Base-by-base conservation (phyloP, 2,329 filamentous ascomycete genomes). In the Paraconiothyrium brasiliense region DNA sequence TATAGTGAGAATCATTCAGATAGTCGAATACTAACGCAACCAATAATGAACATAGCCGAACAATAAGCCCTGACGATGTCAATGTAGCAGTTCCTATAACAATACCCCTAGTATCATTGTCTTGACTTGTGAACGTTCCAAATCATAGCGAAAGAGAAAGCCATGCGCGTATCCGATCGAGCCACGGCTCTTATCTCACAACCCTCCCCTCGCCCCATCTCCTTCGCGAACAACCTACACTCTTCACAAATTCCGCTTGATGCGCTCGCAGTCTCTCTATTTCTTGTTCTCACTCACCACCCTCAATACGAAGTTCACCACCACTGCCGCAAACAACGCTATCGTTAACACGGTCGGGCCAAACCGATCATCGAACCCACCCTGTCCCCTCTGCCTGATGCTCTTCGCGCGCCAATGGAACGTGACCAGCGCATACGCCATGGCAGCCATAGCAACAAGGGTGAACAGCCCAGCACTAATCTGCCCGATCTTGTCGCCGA, bases 391-490 rank as follows among this genome's bases (percentile, higher is more conserved):
- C 81, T 92, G 87, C 60, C 95, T 84, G 76, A 99, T 99, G 68
- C 92, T 96, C 80, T 92, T 93, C 30, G 95, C 95, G 65, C 95
- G 86, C 95, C 95, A 99, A 79, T 99, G 95, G 82, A 97, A 99
- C 35, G 94, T 98, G 63, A 93, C 86, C 11, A 99, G 84, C 6
- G 95, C 95, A 79, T 99, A 99, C 46, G 97, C 83, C 93, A 99
- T 97, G 48, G 94, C 92, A 57, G 91, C 87, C 89, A 99, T 94
- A 66, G 94, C 93, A 58, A 99, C 94, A 70, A 93, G 84, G 0
- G 95, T 98, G 84, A 99, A 99, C 57, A 97, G 85, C 57, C 92
- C 94, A 59, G 95, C 93, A 64, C 91, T 94, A 80, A 98, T 97
- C 78, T 95, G 95, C 72, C 94, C 94, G 59, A 97, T 89, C 67